Evolutionary conservation across 1,284 basidiomycete genomes (phyloP).

Genomic region (Serendipita sp.): DNA sequence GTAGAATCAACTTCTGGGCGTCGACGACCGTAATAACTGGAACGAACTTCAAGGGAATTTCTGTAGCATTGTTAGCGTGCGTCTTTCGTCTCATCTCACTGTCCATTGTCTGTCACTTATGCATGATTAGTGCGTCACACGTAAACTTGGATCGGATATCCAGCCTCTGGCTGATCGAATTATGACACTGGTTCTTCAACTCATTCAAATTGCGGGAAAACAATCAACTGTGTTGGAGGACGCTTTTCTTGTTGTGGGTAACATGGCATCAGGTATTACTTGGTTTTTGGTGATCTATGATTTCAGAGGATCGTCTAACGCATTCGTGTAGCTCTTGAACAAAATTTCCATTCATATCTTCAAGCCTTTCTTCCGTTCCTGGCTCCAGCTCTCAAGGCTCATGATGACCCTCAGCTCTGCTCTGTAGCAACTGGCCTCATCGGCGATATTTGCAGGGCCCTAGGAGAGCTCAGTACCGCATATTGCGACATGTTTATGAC

Average conservation of each 20-base stretch:
- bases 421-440: conserved; percentile 92
- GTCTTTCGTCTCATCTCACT: conserved; percentile 19
- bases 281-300: not conserved
- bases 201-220: conserved; percentile 80
- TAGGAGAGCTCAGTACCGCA: conserved; percentile 69
- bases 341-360: conserved; percentile 79
- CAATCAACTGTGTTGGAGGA: conserved; percentile 95
- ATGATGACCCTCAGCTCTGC: conserved; percentile 93
- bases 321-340: conserved; percentile 52
- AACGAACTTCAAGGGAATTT: conserved; percentile 95
- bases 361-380: conserved; percentile 82
- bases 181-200: conserved; percentile 82
- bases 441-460: conserved; percentile 86
- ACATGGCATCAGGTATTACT: conserved; percentile 53
- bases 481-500: conserved; percentile 85
- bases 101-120: not conserved
- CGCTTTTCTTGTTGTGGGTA: conserved; percentile 89
- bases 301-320: not conserved
- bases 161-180: conserved; percentile 84
- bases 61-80: conserved; percentile 76
- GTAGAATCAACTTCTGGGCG: conserved; percentile 85
- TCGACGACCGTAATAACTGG: conserved; percentile 98
- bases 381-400: conserved; percentile 77
- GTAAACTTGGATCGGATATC: conserved; percentile 73
- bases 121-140: conserved; percentile 54